A percentile compares a stretch with the other conserved stretches of the same genome.
Evolutionary conservation across 2,329 filamentous ascomycete genomes (phyloP).

Genomic region (Anisogramma anomala): DNA sequence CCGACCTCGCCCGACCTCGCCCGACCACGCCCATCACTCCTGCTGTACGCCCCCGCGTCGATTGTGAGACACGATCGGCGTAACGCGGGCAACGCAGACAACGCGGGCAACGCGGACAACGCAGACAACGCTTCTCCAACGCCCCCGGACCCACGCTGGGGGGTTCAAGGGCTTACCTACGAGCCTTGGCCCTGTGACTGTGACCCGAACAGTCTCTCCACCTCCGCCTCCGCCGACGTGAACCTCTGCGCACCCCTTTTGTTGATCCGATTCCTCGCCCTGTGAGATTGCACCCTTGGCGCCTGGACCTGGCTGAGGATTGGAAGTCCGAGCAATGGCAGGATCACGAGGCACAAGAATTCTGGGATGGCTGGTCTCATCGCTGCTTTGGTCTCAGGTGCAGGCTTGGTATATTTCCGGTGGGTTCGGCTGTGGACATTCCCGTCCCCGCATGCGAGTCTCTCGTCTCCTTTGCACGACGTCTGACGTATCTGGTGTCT

Average conservation of each 20-base stretch:
- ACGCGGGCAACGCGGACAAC: no score
- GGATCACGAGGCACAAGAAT: slow-evolving; percentile 13
- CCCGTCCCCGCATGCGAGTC: no score
- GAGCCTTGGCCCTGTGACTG: no score
- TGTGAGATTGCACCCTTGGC: no score
- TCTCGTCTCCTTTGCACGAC: neutral
- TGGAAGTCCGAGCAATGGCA: slow-evolving; percentile 1
- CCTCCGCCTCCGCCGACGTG: no score
- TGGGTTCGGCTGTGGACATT: slow-evolving; percentile 29
- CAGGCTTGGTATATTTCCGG: slow-evolving; percentile 79
- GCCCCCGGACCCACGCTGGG: neutral
- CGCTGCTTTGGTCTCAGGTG: slow-evolving; percentile 34
- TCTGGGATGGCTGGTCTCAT: slow-evolving; percentile 36
- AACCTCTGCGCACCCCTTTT: no score
- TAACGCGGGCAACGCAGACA: no score
- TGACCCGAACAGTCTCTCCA: no score
- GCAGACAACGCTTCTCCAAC: neutral
- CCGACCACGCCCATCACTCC: neutral
- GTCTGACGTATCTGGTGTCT: slow-evolving; percentile 5
- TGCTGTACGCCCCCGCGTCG: neutral
- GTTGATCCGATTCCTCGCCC: neutral
- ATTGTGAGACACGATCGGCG: neutral
- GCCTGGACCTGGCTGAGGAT: neutral
- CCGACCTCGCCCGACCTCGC: no score
- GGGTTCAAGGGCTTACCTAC: no score